Conservation (phyloP, 176 grass and related monocot species). For the maize (Zea mays) region DNA sequence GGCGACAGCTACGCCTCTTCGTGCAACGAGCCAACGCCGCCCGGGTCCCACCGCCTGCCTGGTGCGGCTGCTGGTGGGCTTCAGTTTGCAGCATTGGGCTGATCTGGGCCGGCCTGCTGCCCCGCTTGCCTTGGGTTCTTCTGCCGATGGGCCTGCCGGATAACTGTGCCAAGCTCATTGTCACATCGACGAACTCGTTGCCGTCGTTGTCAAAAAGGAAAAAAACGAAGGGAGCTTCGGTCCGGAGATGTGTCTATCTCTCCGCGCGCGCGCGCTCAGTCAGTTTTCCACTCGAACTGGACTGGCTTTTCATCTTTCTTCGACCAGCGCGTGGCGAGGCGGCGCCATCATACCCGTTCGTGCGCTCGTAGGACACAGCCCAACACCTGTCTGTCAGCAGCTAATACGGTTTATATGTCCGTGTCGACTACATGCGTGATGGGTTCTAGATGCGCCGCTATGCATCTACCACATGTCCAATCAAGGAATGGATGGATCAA, state of each 20-base stretch:
- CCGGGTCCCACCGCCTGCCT: too few relatives aligned
- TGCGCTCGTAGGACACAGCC: constrained; percentile 1
- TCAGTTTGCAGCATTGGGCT: not conserved
- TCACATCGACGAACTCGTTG: not conserved
- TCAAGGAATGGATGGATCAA: not conserved
- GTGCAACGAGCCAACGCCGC: too few relatives aligned
- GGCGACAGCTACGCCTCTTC: too few relatives aligned
- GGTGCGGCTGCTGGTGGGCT: not conserved
- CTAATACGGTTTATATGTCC: not conserved
- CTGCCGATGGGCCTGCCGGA: not conserved
- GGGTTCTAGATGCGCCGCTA: not conserved
- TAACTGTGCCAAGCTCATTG: not conserved
- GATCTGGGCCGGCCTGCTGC: not conserved
- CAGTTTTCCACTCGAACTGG: not conserved
- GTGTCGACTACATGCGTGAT: not conserved
- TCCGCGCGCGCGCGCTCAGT: not conserved
- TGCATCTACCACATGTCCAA: not conserved
- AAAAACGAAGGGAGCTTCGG: not conserved
- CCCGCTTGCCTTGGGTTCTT: not conserved
- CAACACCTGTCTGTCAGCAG: not conserved
- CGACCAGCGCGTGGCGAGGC: constrained; percentile 14
- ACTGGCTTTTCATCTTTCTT: constrained; percentile 18
- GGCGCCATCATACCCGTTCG: constrained; percentile 36
- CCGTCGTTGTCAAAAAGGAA: constrained; percentile 26
- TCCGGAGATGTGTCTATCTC: not conserved